phyloP scores from a whole-genome alignment of 1,284 basidiomycete species.

The Sporisorium iseilematis-ciliati region DNA sequence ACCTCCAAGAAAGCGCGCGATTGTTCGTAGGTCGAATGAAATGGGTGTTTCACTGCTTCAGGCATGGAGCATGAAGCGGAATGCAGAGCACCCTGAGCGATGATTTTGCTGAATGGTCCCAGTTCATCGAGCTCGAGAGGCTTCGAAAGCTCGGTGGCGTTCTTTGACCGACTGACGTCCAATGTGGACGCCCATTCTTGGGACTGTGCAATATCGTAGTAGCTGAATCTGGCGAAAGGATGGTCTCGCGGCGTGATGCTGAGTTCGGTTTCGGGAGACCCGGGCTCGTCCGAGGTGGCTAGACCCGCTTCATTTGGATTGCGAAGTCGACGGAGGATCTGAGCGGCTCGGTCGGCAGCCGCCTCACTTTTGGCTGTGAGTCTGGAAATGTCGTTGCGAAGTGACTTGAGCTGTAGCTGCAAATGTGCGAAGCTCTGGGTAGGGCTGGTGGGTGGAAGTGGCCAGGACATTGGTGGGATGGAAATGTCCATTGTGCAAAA shows the following conservation, averaged over 20 bases:
- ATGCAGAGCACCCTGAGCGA: background rate
- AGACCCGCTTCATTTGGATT: background rate
- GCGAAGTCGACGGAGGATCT: slow-evolving; percentile 2
- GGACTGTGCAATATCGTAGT: slow-evolving; percentile 2
- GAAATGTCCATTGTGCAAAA: slow-evolving; percentile 10
- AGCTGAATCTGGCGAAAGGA: slow-evolving; percentile 9
- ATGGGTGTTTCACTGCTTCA: background rate
- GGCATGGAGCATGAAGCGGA: background rate
- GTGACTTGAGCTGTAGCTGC: background rate
- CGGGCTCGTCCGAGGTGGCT: background rate
- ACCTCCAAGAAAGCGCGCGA: slow-evolving; percentile 15
- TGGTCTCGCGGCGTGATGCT: slow-evolving; percentile 10
- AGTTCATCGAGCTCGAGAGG: background rate
- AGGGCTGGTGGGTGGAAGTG: slow-evolving; percentile 12
- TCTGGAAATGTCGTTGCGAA: slow-evolving; percentile 9
- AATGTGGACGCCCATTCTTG: background rate
- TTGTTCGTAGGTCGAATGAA: slow-evolving; percentile 9
- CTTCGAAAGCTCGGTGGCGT: background rate
- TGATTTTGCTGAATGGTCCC: background rate
- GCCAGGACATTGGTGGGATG: slow-evolving; percentile 5
- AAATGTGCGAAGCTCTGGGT: background rate
- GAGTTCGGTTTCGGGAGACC: slow-evolving; percentile 5
- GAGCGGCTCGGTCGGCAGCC: slow-evolving; percentile 18
- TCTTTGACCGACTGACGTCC: background rate
- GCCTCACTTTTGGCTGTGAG: slow-evolving; percentile 11